phyloP scores from a whole-genome alignment of 345 rosid species.

The Euphorbia pulcherrima region DNA sequence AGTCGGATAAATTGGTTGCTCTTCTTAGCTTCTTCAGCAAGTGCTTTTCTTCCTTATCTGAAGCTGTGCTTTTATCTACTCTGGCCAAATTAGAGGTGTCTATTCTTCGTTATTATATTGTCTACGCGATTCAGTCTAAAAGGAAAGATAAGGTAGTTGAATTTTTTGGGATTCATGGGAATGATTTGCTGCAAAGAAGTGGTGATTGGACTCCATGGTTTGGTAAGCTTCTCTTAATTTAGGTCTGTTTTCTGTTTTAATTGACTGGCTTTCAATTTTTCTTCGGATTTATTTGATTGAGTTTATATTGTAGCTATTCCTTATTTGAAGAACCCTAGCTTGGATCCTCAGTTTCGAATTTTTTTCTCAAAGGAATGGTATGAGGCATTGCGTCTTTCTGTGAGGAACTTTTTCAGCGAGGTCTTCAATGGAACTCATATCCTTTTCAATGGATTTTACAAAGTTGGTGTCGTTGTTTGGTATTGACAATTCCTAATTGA shows the following conservation, averaged over 20 bases:
- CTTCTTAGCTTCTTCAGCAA: conserved; percentile 50
- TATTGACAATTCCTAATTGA: not conserved
- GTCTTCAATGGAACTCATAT: conserved; percentile 69
- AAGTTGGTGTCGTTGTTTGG: no score
- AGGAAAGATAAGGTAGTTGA: conserved; percentile 53
- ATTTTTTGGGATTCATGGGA: conserved; percentile 48
- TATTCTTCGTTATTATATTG: conserved; percentile 45
- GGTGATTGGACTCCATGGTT: conserved; percentile 64
- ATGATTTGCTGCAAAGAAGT: conserved; percentile 43
- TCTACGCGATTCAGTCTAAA: conserved; percentile 43
- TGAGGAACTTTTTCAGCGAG: conserved; percentile 66
- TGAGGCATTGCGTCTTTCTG: conserved; percentile 52
- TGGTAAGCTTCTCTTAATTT: conserved; percentile 37
- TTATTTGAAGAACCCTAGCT: conserved; percentile 53
- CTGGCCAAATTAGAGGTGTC: conserved; percentile 49
- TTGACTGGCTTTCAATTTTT: not conserved
- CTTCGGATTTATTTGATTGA: conserved; percentile 4
- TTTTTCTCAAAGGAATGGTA: conserved; percentile 70
- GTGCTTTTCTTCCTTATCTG: conserved; percentile 46
- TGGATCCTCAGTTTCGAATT: conserved; percentile 57
- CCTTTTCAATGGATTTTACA: conserved; percentile 31
- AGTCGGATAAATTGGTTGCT: conserved; percentile 46
- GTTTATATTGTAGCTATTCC: conserved; percentile 46
- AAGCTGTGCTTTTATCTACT: conserved; percentile 31
- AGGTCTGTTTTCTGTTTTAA: not conserved